Conservation (phyloP, 2,329 filamentous ascomycete species). For the Nemania sp. region DNA sequence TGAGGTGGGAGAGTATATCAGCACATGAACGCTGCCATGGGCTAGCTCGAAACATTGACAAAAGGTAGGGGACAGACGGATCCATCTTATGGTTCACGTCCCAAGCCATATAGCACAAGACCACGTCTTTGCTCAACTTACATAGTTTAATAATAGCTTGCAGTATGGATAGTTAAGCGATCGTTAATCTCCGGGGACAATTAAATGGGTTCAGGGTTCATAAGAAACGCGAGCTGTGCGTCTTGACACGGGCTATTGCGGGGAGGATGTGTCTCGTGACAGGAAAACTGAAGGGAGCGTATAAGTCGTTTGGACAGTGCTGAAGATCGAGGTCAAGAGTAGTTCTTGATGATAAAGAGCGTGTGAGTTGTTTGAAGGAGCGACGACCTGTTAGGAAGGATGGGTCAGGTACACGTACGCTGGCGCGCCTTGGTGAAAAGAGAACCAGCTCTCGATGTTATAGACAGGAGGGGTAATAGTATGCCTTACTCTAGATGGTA, state of each 20-base stretch:
- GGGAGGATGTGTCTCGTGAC: constrained; percentile 43
- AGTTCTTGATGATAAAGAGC: constrained; percentile 40
- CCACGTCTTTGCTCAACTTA: constrained; percentile 44
- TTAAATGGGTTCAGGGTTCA: constrained; percentile 30
- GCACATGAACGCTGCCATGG: constrained; percentile 43
- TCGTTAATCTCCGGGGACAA: constrained; percentile 38
- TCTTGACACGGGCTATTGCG: constrained; percentile 39
- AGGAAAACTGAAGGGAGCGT: constrained; percentile 44
- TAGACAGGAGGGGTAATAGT: constrained; percentile 49
- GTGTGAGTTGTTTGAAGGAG: constrained; percentile 49
- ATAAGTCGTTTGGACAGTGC: constrained; percentile 31
- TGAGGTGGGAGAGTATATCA: constrained; percentile 42
- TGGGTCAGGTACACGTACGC: constrained; percentile 42
- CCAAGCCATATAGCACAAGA: constrained; percentile 42
- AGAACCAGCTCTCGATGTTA: constrained; percentile 61
- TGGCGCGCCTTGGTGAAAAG: constrained; percentile 48
- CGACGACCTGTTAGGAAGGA: constrained; percentile 48
- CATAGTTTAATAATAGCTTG: constrained; percentile 43
- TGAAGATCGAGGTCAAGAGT: constrained; percentile 21
- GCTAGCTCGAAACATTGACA: constrained; percentile 35
- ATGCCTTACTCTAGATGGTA: constrained; percentile 40
- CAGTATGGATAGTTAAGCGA: constrained; percentile 38
- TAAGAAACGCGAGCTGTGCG: constrained; percentile 42
- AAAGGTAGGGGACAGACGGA: constrained; percentile 28
- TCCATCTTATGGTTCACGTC: constrained; percentile 34